Conservation (phyloP, 202 grass and related monocot species). For the Zoysia matrella region DNA sequence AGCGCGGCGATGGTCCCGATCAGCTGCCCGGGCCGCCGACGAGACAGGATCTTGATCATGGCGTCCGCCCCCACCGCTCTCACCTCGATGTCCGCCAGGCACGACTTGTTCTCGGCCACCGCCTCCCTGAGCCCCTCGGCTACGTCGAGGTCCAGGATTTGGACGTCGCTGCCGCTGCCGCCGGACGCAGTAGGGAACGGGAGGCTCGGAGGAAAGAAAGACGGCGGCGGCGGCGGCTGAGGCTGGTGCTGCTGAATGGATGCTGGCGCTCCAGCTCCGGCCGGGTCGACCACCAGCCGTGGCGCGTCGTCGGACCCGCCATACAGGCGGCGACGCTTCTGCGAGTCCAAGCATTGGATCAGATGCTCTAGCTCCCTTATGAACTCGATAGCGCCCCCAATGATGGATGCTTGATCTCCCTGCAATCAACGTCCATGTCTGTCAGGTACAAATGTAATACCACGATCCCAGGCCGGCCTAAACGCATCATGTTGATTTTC, state of each 20-base stretch:
- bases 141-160: slow-evolving; percentile 63
- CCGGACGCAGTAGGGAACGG: slow-evolving; percentile 36
- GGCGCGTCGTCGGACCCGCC: slow-evolving; percentile 52
- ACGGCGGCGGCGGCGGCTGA: neutral
- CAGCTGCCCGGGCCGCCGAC: slow-evolving; percentile 74
- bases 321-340: slow-evolving; percentile 77
- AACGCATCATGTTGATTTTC: too few relatives aligned
- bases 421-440: slow-evolving; percentile 10
- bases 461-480: too few relatives aligned
- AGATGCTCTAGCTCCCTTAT: slow-evolving; percentile 93
- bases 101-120: slow-evolving; percentile 90
- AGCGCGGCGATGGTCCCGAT: slow-evolving; percentile 86
- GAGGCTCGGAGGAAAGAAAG: slow-evolving; percentile 40
- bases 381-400: slow-evolving; percentile 96
- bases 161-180: neutral
- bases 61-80: slow-evolving; percentile 75
- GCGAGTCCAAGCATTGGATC: slow-evolving; percentile 93
- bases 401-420: slow-evolving; percentile 96
- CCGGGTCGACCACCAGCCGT: slow-evolving; percentile 38
- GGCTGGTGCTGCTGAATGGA: slow-evolving; percentile 34
- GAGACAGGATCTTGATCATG: slow-evolving; percentile 90
- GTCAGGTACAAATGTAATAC: too few relatives aligned
- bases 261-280: neutral
- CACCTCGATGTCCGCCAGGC: slow-evolving; percentile 90
- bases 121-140: slow-evolving; percentile 60